Evolutionary conservation across 495 filamentous ascomycete species (phyloP).

Genomic region (Talaromyces proteolyticus): DNA sequence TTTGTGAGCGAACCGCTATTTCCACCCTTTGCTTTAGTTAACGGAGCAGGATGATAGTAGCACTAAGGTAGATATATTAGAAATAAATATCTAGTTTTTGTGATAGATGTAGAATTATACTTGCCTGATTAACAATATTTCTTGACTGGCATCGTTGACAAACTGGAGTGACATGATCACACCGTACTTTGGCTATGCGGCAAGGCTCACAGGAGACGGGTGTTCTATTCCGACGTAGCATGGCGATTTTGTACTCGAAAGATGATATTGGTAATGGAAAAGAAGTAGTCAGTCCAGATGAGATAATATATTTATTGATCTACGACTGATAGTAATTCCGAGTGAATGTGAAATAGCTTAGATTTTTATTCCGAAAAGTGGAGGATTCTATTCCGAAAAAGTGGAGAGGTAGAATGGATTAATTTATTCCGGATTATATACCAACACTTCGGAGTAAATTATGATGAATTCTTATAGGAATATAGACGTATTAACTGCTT

Average conservation of each 20-base stretch:
- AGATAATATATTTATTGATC: too few relatives aligned
- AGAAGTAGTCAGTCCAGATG: too few relatives aligned
- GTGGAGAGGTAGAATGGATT: too few relatives aligned
- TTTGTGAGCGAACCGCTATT: neutral
- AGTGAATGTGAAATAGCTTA: too few relatives aligned
- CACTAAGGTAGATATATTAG: slow-evolving; percentile 6
- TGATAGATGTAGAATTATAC: neutral
- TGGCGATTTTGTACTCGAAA: neutral
- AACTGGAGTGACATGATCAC: slow-evolving; percentile 20
- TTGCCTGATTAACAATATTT: slow-evolving; percentile 7
- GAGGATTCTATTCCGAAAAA: too few relatives aligned
- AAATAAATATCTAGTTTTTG: neutral
- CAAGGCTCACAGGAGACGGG: neutral
- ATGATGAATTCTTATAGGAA: too few relatives aligned
- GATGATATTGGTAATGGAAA: too few relatives aligned
- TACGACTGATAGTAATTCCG: too few relatives aligned
- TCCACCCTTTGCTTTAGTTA: slow-evolving; percentile 10
- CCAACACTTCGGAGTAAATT: too few relatives aligned
- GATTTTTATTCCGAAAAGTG: too few relatives aligned
- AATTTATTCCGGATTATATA: too few relatives aligned
- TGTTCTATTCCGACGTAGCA: neutral
- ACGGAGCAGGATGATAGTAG: slow-evolving; percentile 20
- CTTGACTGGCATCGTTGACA: slow-evolving; percentile 15
- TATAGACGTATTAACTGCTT: too few relatives aligned
- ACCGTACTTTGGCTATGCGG: neutral